Conservation (phyloP, 345 rosid species). For the Arabidopsis thaliana region TAIR10.1 NC_003075.7:55501-56000, state of each 20-base stretch:
- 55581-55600: conserved; percentile 35
- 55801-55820: neutral
- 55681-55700: conserved; percentile 25
- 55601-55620: conserved; percentile 43
- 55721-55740: conserved; percentile 22
- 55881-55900: conserved; percentile 14
- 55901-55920: conserved; percentile 22
- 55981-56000: too few relatives aligned
- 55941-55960: too few relatives aligned
- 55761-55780: conserved; percentile 4
- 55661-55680: conserved; percentile 13
- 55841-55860: conserved; percentile 31
- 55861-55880: conserved; percentile 3
- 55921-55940: neutral
- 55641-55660: conserved; percentile 18
- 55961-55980: too few relatives aligned
- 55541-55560: neutral
- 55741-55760: conserved; percentile 7
- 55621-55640: conserved; percentile 35
- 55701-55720: conserved; percentile 36
- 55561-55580: conserved; percentile 18
- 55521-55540: conserved; percentile 4
- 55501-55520: neutral
- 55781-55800: neutral
- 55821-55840: neutral